These are phyloP conservation scores for Parachaetomium inaequale DNA, from an alignment of 495 filamentous ascomycete species.

Conservation along the genomic window DNA sequence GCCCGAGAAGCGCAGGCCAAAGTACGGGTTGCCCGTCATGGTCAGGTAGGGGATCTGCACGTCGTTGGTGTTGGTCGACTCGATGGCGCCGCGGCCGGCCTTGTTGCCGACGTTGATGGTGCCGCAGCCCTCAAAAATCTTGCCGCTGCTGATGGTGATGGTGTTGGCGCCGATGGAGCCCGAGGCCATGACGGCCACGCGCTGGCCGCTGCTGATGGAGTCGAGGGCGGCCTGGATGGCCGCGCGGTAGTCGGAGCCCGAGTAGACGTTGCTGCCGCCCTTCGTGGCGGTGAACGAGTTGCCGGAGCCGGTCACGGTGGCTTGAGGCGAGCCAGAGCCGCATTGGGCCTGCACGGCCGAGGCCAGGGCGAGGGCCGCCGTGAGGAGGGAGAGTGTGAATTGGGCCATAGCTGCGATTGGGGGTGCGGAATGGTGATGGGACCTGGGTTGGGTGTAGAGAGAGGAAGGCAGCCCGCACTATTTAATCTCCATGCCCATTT, in stretches of 20 bases:
- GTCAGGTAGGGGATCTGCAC: constrained; percentile 44
- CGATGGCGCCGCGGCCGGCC: constrained; percentile 43
- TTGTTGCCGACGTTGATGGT: constrained; percentile 44
- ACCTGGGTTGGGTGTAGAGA: background rate
- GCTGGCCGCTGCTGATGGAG: constrained; percentile 49
- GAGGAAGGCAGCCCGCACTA: background rate
- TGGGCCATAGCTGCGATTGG: constrained; percentile 13
- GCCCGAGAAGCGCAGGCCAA: constrained; percentile 45
- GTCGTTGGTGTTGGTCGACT: constrained; percentile 34
- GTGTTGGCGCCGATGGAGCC: constrained; percentile 55
- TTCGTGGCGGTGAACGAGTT: constrained; percentile 36
- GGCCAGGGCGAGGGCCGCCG: constrained; percentile 31
- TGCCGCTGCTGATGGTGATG: constrained; percentile 42
- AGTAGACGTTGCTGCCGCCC: constrained; percentile 35
- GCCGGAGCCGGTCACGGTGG: constrained; percentile 39
- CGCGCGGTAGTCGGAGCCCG: constrained; percentile 42
- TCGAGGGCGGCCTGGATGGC: constrained; percentile 47
- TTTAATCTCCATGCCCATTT: background rate
- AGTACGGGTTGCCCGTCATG: constrained; percentile 48
- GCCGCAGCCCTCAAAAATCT: constrained; percentile 49
- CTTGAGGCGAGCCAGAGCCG: constrained; percentile 39
- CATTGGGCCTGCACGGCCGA: constrained; percentile 35
- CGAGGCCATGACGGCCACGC: constrained; percentile 59
- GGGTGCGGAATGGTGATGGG: background rate
- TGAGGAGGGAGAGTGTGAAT: constrained; percentile 14